Conservation (phyloP, 192 early-diverging fungal genomes). For the Chytriomyces sp. region DNA sequence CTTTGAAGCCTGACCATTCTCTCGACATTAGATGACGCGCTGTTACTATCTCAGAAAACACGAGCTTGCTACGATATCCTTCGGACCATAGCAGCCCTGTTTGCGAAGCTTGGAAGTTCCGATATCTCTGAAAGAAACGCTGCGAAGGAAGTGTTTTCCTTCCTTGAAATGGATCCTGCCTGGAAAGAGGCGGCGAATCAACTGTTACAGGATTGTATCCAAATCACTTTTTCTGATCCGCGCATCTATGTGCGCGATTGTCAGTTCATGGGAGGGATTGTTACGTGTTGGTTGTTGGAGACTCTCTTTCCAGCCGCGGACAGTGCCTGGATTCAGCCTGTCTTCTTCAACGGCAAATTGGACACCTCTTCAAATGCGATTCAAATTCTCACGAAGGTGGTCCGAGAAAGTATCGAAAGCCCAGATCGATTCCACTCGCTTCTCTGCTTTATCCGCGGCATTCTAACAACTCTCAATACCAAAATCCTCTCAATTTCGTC, state of each 20-base stretch:
- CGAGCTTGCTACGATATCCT: conserved; percentile 33
- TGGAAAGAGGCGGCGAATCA: neutral
- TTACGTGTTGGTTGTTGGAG: conserved; percentile 25
- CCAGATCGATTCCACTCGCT: conserved; percentile 4
- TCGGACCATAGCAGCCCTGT: conserved; percentile 28
- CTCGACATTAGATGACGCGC: neutral
- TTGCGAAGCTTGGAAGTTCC: conserved; percentile 20
- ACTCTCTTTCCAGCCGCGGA: neutral
- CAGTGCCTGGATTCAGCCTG: neutral
- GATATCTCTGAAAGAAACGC: conserved; percentile 1
- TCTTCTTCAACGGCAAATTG: neutral
- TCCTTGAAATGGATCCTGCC: conserved; percentile 12
- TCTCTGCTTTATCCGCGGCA: conserved; percentile 32
- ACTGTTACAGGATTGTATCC: neutral
- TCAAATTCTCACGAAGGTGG: too few relatives aligned
- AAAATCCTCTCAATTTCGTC: neutral
- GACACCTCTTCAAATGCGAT: neutral
- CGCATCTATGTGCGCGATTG: conserved; percentile 28
- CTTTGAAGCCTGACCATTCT: too few relatives aligned
- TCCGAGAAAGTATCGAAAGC: too few relatives aligned
- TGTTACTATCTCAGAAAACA: conserved; percentile 17
- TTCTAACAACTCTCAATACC: conserved; percentile 24
- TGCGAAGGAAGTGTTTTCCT: neutral
- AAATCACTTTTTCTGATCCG: conserved; percentile 25
- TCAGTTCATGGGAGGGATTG: conserved; percentile 44